Evolutionary conservation across 1,284 basidiomycete species (phyloP).

Genomic region (Rhodotorula sp.): DNA sequence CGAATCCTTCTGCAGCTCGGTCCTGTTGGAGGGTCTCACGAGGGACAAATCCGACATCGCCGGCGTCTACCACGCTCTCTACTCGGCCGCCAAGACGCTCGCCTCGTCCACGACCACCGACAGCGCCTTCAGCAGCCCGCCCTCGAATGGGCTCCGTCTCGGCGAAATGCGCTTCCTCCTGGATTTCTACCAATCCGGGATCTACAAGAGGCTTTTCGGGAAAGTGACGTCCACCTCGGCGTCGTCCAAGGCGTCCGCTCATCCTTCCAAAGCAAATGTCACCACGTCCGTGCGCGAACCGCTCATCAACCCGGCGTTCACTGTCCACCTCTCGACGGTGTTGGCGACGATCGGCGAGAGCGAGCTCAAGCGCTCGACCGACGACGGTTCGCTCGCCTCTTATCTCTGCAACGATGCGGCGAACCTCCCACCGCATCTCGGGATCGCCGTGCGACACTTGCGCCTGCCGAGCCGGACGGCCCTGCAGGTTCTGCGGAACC

Average conservation of each 20-base stretch:
- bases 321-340: conserved; percentile 20
- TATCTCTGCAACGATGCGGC: background rate
- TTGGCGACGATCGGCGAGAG: background rate
- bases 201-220: conserved; percentile 18
- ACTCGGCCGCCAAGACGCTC: conserved; percentile 52
- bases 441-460: conserved; percentile 2
- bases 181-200: conserved; percentile 25
- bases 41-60: conserved; percentile 81
- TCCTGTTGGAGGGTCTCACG: conserved; percentile 79
- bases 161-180: conserved; percentile 28
- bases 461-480: conserved; percentile 10
- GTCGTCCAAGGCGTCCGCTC: background rate
- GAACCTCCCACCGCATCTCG: background rate
- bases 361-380: background rate
- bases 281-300: conserved; percentile 18
- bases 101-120: background rate
- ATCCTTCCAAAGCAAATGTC: too few relatives aligned
- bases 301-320: conserved; percentile 26
- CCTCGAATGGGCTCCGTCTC: background rate
- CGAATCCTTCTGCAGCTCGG: conserved; percentile 68
- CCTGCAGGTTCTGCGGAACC: conserved; percentile 7
- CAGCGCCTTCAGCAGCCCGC: background rate
- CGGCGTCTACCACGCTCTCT: conserved; percentile 69
- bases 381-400: background rate
- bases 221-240: background rate